phyloP scores from a whole-genome alignment of 208 protist genomes.

The Leishmania braziliensis region DNA sequence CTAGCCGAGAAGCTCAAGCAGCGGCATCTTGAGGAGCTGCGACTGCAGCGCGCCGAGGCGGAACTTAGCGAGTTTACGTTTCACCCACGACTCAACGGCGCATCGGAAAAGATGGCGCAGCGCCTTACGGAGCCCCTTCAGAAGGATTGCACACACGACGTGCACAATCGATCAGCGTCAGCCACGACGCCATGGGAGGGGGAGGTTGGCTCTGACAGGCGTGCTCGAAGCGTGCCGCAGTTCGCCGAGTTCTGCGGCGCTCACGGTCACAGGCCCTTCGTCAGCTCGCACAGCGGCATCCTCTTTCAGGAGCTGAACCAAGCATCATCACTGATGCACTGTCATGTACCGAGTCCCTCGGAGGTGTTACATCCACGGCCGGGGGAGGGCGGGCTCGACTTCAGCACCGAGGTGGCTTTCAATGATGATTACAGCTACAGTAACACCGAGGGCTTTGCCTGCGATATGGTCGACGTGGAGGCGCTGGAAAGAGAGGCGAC shows the following conservation, averaged over 20 bases:
- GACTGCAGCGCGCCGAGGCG: slow-evolving; percentile 24
- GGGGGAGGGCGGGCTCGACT: neutral
- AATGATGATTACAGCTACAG: neutral
- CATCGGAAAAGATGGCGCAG: slow-evolving; percentile 25
- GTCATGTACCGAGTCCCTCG: neutral
- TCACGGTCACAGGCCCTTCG: neutral
- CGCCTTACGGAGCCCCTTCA: slow-evolving; percentile 20
- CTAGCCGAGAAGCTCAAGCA: slow-evolving; percentile 25
- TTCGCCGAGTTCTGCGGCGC: neutral
- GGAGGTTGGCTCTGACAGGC: neutral
- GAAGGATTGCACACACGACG: neutral
- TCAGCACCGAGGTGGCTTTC: no score
- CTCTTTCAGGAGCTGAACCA: slow-evolving; percentile 13
- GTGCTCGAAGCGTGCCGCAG: neutral
- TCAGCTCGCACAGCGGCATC: slow-evolving; percentile 14
- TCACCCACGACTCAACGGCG: slow-evolving; percentile 29
- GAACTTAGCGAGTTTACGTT: slow-evolving; percentile 56
- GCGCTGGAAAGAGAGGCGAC: neutral
- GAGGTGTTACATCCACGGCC: neutral
- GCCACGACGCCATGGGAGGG: neutral
- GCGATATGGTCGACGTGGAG: neutral
- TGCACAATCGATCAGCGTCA: neutral
- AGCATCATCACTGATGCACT: neutral
- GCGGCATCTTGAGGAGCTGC: slow-evolving; percentile 30
- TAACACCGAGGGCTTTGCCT: neutral